Evolutionary conservation across 805 yeast genomes (phyloP), one percentile per base, ranked within the genome.

Genomic region (Saitoella complicata): DNA sequence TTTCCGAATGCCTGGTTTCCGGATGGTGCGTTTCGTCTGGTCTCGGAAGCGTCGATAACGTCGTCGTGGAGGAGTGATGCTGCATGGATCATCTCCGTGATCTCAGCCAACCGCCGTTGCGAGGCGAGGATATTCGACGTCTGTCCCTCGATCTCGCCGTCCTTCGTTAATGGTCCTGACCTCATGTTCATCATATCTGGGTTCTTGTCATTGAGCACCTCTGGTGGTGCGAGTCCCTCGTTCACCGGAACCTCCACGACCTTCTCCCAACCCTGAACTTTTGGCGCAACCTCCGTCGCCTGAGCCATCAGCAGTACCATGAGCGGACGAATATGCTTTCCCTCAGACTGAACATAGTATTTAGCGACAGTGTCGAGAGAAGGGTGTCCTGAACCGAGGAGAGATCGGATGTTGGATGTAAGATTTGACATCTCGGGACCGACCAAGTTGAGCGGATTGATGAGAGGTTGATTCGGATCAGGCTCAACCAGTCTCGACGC

Each of bases 1-100:
- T 91, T 91, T 31, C 93, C 83, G 64, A 87, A 91, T 6, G 95
- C 95, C 48, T 80, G 71, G 63, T 91, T 91, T 0, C 96, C 97
- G 51, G 83, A 75, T 21, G 93, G 93, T 56, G 83, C 72, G 39
- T 95, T 94, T 51, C 98, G 71, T 59, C 98, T 71, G 33, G 88
- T 73, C 56, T 83, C 96, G 40, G 78, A 70, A 57, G 72, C 69
- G 64, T 91, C 98, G 55, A 91, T 88, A 49, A 91, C 98, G 61
- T 91, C 98, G 63, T 91, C 98, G 61, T 91, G 98, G 45, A 91
- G 70, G 51, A 91, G 66, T 8, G 94, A 81, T 3, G 98, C 97
- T 1, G 97, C 91, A 61, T 91, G 98, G 52, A 91, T 91, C 94
- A 91, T 83, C 64, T 91, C 98, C 7, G 88, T 95, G 55, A 91